A percentile compares a stretch with the other conserved stretches of the same genome.
These are phyloP conservation scores for Fraxinus paxiana DNA, from an alignment of 305 asterid genomes.

Conservation along the genomic window DNA sequence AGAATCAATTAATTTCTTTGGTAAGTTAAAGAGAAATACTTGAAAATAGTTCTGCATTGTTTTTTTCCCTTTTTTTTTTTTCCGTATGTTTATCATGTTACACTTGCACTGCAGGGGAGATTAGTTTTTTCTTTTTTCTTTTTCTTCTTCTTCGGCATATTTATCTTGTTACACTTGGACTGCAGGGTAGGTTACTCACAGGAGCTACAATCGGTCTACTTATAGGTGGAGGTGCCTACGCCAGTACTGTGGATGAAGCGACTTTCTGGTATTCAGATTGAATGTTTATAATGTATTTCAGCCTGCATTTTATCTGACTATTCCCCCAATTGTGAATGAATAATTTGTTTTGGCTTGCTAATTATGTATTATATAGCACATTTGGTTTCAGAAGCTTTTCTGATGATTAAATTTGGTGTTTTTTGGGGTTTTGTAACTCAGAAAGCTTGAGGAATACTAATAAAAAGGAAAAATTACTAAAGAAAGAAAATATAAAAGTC, in stretches of 20 bases:
- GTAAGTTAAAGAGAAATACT: not conserved
- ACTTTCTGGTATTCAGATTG: conserved; percentile 72
- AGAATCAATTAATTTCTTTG: not conserved
- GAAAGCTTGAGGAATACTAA: not conserved
- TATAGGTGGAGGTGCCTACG: conserved; percentile 94
- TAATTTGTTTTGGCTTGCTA: not conserved
- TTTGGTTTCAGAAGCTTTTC: not conserved
- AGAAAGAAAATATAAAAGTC: not conserved
- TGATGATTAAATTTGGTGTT: not conserved
- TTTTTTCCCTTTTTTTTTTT: no score
- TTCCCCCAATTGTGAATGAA: conserved; percentile 10
- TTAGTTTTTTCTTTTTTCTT: conserved; percentile 14
- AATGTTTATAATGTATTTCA: conserved; percentile 6
- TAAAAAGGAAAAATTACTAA: not conserved
- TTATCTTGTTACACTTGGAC: conserved; percentile 23
- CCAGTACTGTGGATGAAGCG: conserved; percentile 97
- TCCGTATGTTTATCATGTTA: not conserved
- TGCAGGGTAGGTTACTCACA: conserved; percentile 86
- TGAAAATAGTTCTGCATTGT: not conserved
- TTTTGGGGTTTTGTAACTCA: not conserved
- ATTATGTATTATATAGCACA: conserved; percentile 9
- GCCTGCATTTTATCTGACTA: not conserved
- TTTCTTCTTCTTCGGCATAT: not conserved
- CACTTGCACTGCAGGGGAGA: conserved; percentile 69
- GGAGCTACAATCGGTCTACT: conserved; percentile 81